A percentile compares a stretch with the other conserved stretches of the same genome.
These are phyloP conservation scores for Emericellopsis terricola DNA, from an alignment of 495 filamentous ascomycete species.

Conservation along the genomic window DNA sequence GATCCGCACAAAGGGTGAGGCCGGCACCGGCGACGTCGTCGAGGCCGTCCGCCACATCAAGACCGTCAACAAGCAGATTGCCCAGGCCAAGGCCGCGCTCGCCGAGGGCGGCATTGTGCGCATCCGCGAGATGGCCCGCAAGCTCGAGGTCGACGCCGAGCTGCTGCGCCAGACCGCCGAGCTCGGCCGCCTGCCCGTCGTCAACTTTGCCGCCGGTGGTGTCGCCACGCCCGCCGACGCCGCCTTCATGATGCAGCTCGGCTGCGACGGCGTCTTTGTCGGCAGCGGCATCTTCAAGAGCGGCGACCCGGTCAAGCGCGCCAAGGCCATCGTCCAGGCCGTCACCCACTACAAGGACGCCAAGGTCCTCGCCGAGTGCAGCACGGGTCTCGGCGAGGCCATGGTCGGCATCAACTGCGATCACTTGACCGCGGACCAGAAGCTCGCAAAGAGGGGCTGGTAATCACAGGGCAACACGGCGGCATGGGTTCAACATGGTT, in stretches of 20 bases:
- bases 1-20: slow-evolving; percentile 98
- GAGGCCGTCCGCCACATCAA: slow-evolving; percentile 95
- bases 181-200: slow-evolving; percentile 78
- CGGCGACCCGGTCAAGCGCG: slow-evolving; percentile 71
- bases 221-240: slow-evolving; percentile 94
- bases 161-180: slow-evolving; percentile 73
- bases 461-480: too few relatives aligned
- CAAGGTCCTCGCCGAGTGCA: slow-evolving; percentile 75
- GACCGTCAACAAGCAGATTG: slow-evolving; percentile 71
- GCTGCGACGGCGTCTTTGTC: slow-evolving; percentile 96
- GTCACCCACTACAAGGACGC: slow-evolving; percentile 76
- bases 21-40: slow-evolving; percentile 93
- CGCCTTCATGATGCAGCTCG: slow-evolving; percentile 97
- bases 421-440: slow-evolving; percentile 54
- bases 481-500: too few relatives aligned
- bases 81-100: slow-evolving; percentile 46
- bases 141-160: slow-evolving; percentile 56
- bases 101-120: slow-evolving; percentile 42
- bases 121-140: slow-evolving; percentile 59
- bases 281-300: slow-evolving; percentile 95
- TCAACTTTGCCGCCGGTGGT: slow-evolving; percentile 97
- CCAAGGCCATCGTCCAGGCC: slow-evolving; percentile 87
- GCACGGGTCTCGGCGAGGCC: slow-evolving; percentile 73
- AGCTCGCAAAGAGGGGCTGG: slow-evolving; percentile 79
- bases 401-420: slow-evolving; percentile 88